Conservation (phyloP, 1,284 basidiomycete species). For the Puccinia coronata region DNA sequence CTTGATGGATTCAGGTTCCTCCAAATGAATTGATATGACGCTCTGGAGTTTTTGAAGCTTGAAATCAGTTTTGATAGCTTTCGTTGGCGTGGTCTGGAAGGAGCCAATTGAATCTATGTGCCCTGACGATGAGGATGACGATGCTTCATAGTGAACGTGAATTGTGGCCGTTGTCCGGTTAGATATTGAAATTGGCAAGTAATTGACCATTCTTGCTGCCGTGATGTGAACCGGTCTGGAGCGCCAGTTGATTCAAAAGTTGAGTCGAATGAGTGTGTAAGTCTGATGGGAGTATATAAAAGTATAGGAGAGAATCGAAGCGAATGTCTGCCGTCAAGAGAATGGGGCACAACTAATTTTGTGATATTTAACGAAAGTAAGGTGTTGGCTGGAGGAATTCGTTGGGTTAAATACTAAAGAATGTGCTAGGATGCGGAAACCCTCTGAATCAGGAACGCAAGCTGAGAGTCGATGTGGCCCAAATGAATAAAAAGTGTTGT, state of each 20-base stretch:
- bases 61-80: slow-evolving; percentile 40
- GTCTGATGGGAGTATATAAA: neutral
- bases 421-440: neutral
- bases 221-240: too few species aligned
- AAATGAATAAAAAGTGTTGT: neutral
- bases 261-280: neutral
- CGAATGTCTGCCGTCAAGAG: neutral
- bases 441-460: neutral
- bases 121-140: neutral
- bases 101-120: slow-evolving; percentile 27
- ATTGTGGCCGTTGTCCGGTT: slow-evolving; percentile 34
- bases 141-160: slow-evolving; percentile 17
- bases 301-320: neutral
- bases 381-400: neutral
- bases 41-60: slow-evolving; percentile 2
- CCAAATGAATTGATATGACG: slow-evolving; percentile 20
- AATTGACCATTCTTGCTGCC: slow-evolving; percentile 12
- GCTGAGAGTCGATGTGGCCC: neutral
- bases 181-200: slow-evolving; percentile 35
- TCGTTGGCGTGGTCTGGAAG: slow-evolving; percentile 40
- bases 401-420: neutral
- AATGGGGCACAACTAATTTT: neutral
- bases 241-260: neutral
- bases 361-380: neutral
- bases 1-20: slow-evolving; percentile 17